Evolutionary conservation across 805 yeast species (phyloP), one percentile per base, ranked within the genome.

Genomic region (Brettanomyces nanus): DNA sequence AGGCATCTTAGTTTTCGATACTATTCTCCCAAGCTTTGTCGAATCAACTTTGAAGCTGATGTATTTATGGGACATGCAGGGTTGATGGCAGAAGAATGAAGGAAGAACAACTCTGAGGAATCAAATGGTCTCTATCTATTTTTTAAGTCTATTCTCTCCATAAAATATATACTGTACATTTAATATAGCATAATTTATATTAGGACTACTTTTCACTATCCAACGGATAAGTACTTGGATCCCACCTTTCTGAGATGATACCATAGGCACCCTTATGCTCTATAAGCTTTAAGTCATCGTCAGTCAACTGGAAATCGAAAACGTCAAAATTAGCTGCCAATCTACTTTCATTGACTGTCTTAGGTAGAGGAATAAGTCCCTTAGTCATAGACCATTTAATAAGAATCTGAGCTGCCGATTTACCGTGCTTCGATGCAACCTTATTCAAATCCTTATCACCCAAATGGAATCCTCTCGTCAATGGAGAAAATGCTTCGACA

Each of bases 381-480:
- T 77, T 74, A 44, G 70, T 68, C 36, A 72, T 63, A 1, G 82
- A 72, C 89, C 89, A 82, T 46, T 75, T 69, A 35, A 81, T 63
- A 43, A 81, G 59, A 18, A 81, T 67, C 50, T 80, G 83, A 7
- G 75, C 79, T 19, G 71, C 63, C 6, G 75, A 51, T 21, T 67
- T 63, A 4, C 61, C 59, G 38, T 68, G 71, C 47, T 74, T 73
- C 33, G 62, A 52, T 33, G 76, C 71, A 39, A 80, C 61, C 25
- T 53, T 58, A 4, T 58, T 19, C 6, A 74, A 28, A 13, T 56
- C 59, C 1, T 66, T 61, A 46, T 73, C 78, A 35, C 56, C 46
- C 21, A 74, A 48, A 45, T 63, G 68, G 20, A 36, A 45, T 15
- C 79, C 81, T 41, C 70, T 70, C 3, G 80, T 77, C 51, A 79